Conservation (phyloP, 352 stramenopile species). For the Globisporangium nagaii region DNA sequence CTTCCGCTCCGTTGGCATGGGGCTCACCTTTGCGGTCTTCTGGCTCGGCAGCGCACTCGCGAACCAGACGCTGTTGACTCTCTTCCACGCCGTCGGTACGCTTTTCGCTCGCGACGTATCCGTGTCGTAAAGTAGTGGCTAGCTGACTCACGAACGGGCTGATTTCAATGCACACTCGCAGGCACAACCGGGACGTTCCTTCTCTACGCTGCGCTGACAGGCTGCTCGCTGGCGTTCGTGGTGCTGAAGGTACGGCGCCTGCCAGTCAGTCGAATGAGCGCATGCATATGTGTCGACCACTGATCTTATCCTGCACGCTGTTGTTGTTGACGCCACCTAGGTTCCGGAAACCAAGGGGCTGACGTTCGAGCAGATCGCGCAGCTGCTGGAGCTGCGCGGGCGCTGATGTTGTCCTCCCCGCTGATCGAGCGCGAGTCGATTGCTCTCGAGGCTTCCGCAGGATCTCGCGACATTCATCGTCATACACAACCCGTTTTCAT, state of each 20-base stretch:
- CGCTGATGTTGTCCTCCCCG: no score
- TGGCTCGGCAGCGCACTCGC: slow-evolving; percentile 63
- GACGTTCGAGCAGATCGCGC: slow-evolving; percentile 60
- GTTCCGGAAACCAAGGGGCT: slow-evolving; percentile 58
- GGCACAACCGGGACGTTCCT: slow-evolving; percentile 45
- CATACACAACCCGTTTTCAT: no score
- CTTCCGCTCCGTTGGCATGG: slow-evolving; percentile 70
- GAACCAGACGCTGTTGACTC: slow-evolving; percentile 63
- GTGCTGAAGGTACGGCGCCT: slow-evolving; percentile 35
- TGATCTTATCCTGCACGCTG: no score
- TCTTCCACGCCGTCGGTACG: slow-evolving; percentile 43
- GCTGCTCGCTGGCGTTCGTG: slow-evolving; percentile 39
- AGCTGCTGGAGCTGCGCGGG: no score
- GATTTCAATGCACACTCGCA: background rate
- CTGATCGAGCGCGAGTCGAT: no score
- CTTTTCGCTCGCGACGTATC: background rate
- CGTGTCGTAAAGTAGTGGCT: background rate
- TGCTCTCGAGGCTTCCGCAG: no score
- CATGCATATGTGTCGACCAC: no score
- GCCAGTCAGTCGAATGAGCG: no score
- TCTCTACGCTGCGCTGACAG: slow-evolving; percentile 43
- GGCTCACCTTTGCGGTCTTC: slow-evolving; percentile 63
- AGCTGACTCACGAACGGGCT: background rate
- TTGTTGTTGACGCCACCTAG: no score
- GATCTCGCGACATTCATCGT: no score